Conservation (phyloP, 1,284 basidiomycete genomes). For the Boletus albobrunnescens region DNA sequence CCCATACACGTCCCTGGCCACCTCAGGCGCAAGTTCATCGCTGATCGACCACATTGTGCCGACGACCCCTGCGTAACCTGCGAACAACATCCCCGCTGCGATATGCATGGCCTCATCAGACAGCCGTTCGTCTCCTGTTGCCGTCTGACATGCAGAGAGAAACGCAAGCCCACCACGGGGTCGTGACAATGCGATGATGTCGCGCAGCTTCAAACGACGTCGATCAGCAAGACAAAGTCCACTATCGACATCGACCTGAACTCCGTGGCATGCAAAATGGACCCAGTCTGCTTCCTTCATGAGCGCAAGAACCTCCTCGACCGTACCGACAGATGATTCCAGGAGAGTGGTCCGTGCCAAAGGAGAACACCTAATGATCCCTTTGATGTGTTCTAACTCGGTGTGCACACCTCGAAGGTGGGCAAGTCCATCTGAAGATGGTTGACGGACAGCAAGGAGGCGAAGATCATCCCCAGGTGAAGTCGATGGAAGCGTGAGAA, state of each 20-base stretch:
- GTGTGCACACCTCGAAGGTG: background rate
- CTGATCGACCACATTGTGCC: too few relatives aligned
- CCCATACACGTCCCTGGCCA: slow-evolving; percentile 7
- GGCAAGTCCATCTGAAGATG: background rate
- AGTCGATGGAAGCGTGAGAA: too few relatives aligned
- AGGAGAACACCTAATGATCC: background rate
- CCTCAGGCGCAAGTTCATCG: background rate
- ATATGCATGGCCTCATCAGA: background rate
- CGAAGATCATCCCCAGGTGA: background rate
- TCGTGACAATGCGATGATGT: background rate
- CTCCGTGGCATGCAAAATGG: background rate
- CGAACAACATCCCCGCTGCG: too few relatives aligned
- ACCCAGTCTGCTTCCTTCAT: background rate
- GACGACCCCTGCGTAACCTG: too few relatives aligned
- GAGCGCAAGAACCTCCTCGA: background rate
- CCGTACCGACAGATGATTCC: background rate
- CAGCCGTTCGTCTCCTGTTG: background rate
- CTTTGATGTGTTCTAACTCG: background rate
- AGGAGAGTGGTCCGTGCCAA: too few relatives aligned
- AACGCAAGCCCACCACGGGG: background rate
- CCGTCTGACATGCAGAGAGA: background rate
- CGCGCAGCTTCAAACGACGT: background rate
- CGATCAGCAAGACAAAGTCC: background rate
- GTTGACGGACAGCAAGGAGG: background rate
- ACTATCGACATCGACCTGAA: background rate